These are phyloP conservation scores for Phoenix roebelenii DNA, from an alignment of 176 grass and related monocot species.

Conservation along the genomic window DNA sequence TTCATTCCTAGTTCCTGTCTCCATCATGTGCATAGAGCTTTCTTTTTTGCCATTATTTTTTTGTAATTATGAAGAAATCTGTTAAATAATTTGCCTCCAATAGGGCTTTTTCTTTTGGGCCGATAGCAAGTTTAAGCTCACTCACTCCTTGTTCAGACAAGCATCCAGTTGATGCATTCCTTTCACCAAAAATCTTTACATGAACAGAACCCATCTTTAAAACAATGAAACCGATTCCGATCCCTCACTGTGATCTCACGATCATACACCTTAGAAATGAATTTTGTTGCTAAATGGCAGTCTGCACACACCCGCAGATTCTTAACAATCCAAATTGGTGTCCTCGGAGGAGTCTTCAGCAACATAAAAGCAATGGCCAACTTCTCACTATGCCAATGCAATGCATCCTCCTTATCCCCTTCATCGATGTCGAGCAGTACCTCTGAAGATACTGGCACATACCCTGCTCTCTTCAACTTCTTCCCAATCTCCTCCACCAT, in stretches of 20 bases:
- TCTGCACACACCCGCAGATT: slow-evolving; percentile 54
- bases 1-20: too few species aligned
- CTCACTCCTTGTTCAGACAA: too few species aligned
- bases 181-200: slow-evolving; percentile 75
- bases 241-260: slow-evolving; percentile 60
- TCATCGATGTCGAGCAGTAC: slow-evolving; percentile 62
- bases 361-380: slow-evolving; percentile 49
- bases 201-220: slow-evolving; percentile 48
- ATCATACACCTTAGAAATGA: slow-evolving; percentile 41
- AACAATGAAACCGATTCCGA: slow-evolving; percentile 52
- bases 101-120: too few species aligned
- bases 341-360: slow-evolving; percentile 40
- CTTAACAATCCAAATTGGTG: slow-evolving; percentile 46
- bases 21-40: too few species aligned
- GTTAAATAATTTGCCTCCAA: too few species aligned
- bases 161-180: too few species aligned
- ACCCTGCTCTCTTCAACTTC: slow-evolving; percentile 37
- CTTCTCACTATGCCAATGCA: slow-evolving; percentile 73
- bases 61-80: too few species aligned
- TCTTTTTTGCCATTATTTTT: too few species aligned
- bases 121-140: too few species aligned
- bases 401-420: slow-evolving; percentile 52
- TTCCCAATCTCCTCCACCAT: slow-evolving; percentile 69
- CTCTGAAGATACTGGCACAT: slow-evolving; percentile 37
- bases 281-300: slow-evolving; percentile 50